Conservation (phyloP, 73 alveolate species). For the Blepharisma stoltei region DNA sequence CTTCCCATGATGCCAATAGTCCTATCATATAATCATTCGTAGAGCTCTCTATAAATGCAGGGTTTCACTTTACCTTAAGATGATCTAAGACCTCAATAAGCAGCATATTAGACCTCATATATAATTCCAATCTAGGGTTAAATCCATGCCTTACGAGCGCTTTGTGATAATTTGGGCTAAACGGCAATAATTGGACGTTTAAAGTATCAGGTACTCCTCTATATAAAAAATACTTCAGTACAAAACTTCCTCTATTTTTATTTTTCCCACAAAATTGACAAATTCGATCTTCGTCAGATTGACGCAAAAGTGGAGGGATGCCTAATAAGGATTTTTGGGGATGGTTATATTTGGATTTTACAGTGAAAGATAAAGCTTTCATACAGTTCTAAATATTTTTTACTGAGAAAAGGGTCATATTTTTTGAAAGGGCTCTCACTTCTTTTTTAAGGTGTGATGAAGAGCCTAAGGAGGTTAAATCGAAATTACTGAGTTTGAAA, state of each 20-base stretch:
- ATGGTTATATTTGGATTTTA: neutral
- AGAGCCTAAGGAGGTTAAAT: neutral
- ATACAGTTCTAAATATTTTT: slow-evolving; percentile 7
- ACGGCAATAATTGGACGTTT: slow-evolving; percentile 13
- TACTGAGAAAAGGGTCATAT: neutral
- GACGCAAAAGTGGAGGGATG: neutral
- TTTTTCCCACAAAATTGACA: slow-evolving; percentile 21
- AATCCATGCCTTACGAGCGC: slow-evolving; percentile 25
- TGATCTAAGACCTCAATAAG: slow-evolving; percentile 7
- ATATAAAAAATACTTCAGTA: neutral
- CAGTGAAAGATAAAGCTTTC: slow-evolving; percentile 7
- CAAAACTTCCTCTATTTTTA: slow-evolving; percentile 10
- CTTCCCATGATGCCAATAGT: slow-evolving; percentile 19
- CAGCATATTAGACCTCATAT: slow-evolving; percentile 14
- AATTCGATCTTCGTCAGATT: neutral
- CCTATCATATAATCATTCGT: neutral
- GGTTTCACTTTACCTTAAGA: slow-evolving; percentile 14
- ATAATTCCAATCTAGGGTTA: slow-evolving; percentile 16
- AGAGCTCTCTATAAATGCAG: slow-evolving; percentile 12
- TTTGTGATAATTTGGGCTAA: slow-evolving; percentile 2
- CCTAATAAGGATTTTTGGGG: neutral
- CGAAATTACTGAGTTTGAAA: neutral
- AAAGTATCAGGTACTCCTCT: slow-evolving; percentile 27
- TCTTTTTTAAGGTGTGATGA: neutral
- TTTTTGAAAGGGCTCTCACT: slow-evolving; percentile 18